A percentile compares a stretch with the other conserved stretches of the same genome.
These are phyloP conservation scores for Turnera subulata DNA, from an alignment of 345 rosid genomes.

Conservation along the genomic window DNA sequence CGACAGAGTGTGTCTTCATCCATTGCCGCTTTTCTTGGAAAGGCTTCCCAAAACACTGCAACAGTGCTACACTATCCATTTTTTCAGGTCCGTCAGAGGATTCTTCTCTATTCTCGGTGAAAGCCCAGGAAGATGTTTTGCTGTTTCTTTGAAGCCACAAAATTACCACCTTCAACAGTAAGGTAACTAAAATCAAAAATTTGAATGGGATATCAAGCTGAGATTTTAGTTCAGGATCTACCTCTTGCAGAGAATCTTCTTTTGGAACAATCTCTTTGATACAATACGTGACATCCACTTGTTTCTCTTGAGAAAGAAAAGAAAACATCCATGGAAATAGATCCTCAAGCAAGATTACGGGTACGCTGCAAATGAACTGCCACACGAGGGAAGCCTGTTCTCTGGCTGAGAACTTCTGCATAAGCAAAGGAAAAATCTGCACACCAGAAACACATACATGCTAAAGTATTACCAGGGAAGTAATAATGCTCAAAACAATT, in stretches of 20 bases:
- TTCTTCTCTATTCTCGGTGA: constrained; percentile 19
- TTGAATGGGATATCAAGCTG: constrained; percentile 8
- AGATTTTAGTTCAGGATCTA: constrained; percentile 26
- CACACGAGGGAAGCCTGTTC: constrained; percentile 62
- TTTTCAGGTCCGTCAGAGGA: constrained; percentile 21
- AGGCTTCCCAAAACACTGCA: constrained; percentile 23
- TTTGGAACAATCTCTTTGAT: constrained; percentile 42
- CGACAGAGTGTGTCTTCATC: constrained; percentile 23
- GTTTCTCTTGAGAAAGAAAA: constrained; percentile 41
- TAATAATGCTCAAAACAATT: no score
- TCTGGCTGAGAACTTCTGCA: constrained; percentile 45
- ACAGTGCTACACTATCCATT: constrained; percentile 20
- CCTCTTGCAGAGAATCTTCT: constrained; percentile 55
- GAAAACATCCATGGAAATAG: constrained; percentile 65
- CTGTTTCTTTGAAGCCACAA: constrained; percentile 42
- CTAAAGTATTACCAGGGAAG: no score
- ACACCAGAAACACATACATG: not conserved
- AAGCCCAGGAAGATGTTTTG: constrained; percentile 23
- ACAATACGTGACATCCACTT: constrained; percentile 32
- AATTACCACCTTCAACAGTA: constrained; percentile 46
- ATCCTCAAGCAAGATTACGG: constrained; percentile 53
- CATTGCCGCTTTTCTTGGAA: constrained; percentile 24
- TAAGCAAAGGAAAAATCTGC: constrained; percentile 67
- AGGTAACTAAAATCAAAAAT: constrained; percentile 18
- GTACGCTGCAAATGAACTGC: constrained; percentile 68